Evolutionary conservation across 129 eudicot species (phyloP), one percentile per base, ranked within the genome.

Genomic region (Centrapalus pauciflorus): DNA sequence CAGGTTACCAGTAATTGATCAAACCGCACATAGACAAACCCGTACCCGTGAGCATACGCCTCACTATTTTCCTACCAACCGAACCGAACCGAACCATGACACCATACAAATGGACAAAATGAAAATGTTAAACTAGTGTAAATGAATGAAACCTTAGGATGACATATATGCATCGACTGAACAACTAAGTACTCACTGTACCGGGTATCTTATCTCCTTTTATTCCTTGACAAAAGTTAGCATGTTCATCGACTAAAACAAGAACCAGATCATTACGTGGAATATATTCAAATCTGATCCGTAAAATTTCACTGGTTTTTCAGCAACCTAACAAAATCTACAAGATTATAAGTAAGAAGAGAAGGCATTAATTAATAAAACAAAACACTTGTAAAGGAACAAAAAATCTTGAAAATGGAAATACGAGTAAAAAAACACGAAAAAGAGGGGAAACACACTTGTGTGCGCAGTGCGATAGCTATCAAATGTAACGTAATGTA

Each of bases 221-320:
- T 54, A 16, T 65, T 28, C 63, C 29, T 38, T 32, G 48, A 52
- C 27, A 11, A 41, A 71, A 9, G 61, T 59, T 29, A 26, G 5
- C 28, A 71, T 20, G 34, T 26, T 35, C 35, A 26, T 35, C 40
- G 27, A 55, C 41, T 68, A 20, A 34, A 25, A 37, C 28, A 69
- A 6, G 55, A 25, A n/a, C 29, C 32, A 55, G 0, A 23, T 33
- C n/a, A 67, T 40, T 19, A 51, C 33, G 24, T 51, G 23, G 7
- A 67, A 33, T 51, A 67, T 50, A 14, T 50, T 24, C 35, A 67
- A 67, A 66, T 48, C 57, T 29, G 58, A 48, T 5, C 58, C 29
- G 48, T 29, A 27, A 29, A 48, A 19, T 40, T n/a, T 4, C 29
- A 32, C 41, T 13, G 4, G 29, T 35, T 10, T 19, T 61, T 55